Evolutionary conservation across 1,284 basidiomycete genomes (phyloP), one percentile per base, ranked within the genome.

Genomic region (Rhodotorula sp.): DNA sequence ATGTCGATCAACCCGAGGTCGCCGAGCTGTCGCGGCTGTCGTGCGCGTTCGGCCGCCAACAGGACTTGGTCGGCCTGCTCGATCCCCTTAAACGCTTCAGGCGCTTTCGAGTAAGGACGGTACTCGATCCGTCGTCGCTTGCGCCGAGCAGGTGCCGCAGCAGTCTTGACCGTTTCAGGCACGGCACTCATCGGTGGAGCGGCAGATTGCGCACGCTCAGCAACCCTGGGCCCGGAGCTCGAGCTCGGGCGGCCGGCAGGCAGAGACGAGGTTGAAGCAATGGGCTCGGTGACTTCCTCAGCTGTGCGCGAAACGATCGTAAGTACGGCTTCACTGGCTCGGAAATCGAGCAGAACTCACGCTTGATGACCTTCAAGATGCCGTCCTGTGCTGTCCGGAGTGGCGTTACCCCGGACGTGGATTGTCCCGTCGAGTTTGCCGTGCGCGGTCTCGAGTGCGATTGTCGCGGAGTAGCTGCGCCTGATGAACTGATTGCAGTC

Each of bases 121-220:
- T 98, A 99, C 82, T 94, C 91, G 76, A 98, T 91, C 81, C 90
- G 91, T 77, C 91, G 89, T 69, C 92, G 87, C 49, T 86, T 80
- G 12, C 83, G 80, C 12, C 69, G 69, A 8, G 22, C 62, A 17
- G 49, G 69, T 77, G 81, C 45, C 14, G 71, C 68, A 74, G 79
- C 12, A 67, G 76, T 58, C 66, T 76, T 22, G 68, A 77, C 18
- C 26, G 65, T n/a, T 20, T 29, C 44, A 20, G n/a, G 29, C 2
- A 42, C 37, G 10, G 37, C 37, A 42, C 37, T 42, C 37, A 20
- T 22, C 42, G 54, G 44, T 20, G 42, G n/a, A n/a, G 6, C 45
- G 24, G 6, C 46, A n/a, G 37, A 33, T 30, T 4, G 26, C 55
- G 51, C n/a, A 12, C 37, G 8, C 37, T 42, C 37, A 10, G 37